Percentiles rank a stretch among this genome's conserved stretches.
These are phyloP conservation scores for Metarhizium rileyi DNA, from an alignment of 2,329 filamentous ascomycete genomes.

Conservation along the genomic window DNA sequence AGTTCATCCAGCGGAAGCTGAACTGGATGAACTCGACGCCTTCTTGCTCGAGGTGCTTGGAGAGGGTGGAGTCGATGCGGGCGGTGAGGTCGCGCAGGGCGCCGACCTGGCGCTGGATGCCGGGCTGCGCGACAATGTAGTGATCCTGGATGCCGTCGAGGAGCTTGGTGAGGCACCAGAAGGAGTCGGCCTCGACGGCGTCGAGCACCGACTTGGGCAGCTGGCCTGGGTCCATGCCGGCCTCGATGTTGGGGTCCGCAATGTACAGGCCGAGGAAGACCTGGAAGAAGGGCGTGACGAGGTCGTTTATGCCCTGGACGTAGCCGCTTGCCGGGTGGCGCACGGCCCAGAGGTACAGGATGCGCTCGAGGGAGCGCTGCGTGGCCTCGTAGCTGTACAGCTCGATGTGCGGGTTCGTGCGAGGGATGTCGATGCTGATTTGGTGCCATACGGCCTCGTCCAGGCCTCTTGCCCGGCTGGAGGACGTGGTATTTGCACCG, in stretches of 20 bases:
- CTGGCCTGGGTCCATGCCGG: conserved; percentile 94
- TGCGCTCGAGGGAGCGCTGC: conserved; percentile 85
- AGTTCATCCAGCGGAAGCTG: conserved; percentile 99
- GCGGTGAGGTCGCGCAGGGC: conserved; percentile 83
- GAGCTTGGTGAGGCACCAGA: conserved; percentile 96
- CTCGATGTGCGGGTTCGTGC: conserved; percentile 92
- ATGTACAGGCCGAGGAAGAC: conserved; percentile 94
- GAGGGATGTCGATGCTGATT: conserved; percentile 94
- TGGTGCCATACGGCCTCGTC: conserved; percentile 99
- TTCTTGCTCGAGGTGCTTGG: conserved; percentile 82
- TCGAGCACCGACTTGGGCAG: conserved; percentile 84
- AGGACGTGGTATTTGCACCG: conserved; percentile 31
- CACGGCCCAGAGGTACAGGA: conserved; percentile 96
- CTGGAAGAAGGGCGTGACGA: conserved; percentile 97
- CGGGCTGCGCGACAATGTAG: conserved; percentile 95
- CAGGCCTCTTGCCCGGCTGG: conserved; percentile 53
- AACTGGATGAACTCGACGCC: conserved; percentile 98
- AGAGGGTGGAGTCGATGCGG: conserved; percentile 73
- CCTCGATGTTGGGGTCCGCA: conserved; percentile 84
- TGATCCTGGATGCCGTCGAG: conserved; percentile 99
- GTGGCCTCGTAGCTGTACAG: conserved; percentile 95
- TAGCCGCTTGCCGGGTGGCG: conserved; percentile 95
- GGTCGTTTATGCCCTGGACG: conserved; percentile 96
- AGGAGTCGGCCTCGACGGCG: conserved; percentile 93
- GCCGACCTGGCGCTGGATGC: conserved; percentile 87